These are phyloP conservation scores for Stagonosporopsis cucurbitacearum DNA, from an alignment of 2,329 filamentous ascomycete genomes.

Conservation along the genomic window DNA sequence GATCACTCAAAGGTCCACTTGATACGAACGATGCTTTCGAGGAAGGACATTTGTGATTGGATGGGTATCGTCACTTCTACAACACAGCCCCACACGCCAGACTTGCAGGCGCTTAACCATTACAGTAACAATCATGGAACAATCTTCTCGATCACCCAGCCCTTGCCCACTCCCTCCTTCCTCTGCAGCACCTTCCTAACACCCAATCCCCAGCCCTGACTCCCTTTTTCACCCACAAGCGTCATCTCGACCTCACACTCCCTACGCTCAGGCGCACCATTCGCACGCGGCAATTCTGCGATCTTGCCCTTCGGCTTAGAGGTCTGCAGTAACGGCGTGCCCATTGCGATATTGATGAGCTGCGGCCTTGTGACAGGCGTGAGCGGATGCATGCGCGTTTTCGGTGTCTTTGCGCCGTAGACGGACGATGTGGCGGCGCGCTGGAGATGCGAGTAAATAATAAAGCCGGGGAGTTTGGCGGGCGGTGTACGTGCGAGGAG, in stretches of 20 bases:
- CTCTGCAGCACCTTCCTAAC: slow-evolving; percentile 84
- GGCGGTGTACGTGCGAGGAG: slow-evolving; percentile 68
- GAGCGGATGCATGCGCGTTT: slow-evolving; percentile 86
- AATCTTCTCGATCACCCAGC: slow-evolving; percentile 74
- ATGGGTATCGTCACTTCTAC: background rate
- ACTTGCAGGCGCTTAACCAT: background rate
- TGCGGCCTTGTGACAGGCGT: slow-evolving; percentile 79
- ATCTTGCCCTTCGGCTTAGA: slow-evolving; percentile 92
- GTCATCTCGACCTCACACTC: slow-evolving; percentile 86
- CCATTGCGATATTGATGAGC: slow-evolving; percentile 78
- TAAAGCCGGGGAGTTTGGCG: slow-evolving; percentile 74
- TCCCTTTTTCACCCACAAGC: slow-evolving; percentile 70
- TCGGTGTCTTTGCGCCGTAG: slow-evolving; percentile 52
- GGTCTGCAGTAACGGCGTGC: slow-evolving; percentile 81
- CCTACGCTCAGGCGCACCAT: slow-evolving; percentile 59
- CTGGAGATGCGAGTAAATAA: slow-evolving; percentile 88
- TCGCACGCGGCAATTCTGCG: slow-evolving; percentile 50
- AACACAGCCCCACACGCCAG: background rate
- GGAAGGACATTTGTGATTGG: background rate
- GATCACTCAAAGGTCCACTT: background rate
- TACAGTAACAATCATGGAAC: slow-evolving; percentile 30
- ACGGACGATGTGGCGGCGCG: slow-evolving; percentile 61
- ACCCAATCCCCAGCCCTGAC: slow-evolving; percentile 82
- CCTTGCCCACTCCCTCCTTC: slow-evolving; percentile 69
- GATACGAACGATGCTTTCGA: background rate